phyloP scores from a whole-genome alignment of 2,329 filamentous ascomycete species.

The Tolypocladium sp. region DNA sequence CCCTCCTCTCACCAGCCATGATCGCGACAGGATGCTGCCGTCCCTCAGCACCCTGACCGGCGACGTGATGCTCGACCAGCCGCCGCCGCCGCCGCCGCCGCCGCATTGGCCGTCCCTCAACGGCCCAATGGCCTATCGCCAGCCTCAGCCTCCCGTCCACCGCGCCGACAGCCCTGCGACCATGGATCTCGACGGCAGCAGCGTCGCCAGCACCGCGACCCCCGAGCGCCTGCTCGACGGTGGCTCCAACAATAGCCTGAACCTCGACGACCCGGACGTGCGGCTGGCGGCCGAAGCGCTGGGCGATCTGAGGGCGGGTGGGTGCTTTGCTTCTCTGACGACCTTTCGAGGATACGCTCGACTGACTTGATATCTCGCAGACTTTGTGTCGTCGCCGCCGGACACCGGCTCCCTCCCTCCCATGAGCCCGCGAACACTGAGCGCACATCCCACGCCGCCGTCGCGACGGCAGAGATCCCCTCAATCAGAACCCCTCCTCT shows the following conservation, averaged over 20 bases:
- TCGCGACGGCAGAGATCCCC: constrained; percentile 22
- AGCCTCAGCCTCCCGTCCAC: constrained; percentile 17
- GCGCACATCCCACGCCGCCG: constrained; percentile 1
- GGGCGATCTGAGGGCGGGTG: constrained; percentile 66
- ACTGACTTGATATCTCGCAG: constrained; percentile 23
- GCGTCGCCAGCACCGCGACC: constrained; percentile 31
- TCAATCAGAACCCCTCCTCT: constrained; percentile 71
- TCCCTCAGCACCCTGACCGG: constrained; percentile 25
- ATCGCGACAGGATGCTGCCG: constrained; percentile 22
- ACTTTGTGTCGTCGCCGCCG: constrained; percentile 58
- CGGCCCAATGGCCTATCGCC: constrained; percentile 35
- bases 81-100: constrained; percentile 10
- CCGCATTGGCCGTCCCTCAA: constrained; percentile 40
- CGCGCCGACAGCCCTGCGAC: constrained; percentile 33
- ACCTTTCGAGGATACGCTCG: neutral
- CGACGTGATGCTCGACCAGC: constrained; percentile 10
- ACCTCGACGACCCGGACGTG: constrained; percentile 57
- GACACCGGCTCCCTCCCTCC: constrained; percentile 32
- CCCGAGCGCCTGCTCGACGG: constrained; percentile 36
- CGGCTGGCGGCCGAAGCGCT: constrained; percentile 66
- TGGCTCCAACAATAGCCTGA: constrained; percentile 39
- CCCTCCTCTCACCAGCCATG: constrained; percentile 13
- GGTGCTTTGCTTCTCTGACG: constrained; percentile 12
- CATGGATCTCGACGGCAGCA: constrained; percentile 39
- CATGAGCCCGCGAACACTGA: constrained; percentile 18